These are phyloP conservation scores for Telfairia occidentalis DNA, from an alignment of 331 rosid species.

Conservation along the genomic window DNA sequence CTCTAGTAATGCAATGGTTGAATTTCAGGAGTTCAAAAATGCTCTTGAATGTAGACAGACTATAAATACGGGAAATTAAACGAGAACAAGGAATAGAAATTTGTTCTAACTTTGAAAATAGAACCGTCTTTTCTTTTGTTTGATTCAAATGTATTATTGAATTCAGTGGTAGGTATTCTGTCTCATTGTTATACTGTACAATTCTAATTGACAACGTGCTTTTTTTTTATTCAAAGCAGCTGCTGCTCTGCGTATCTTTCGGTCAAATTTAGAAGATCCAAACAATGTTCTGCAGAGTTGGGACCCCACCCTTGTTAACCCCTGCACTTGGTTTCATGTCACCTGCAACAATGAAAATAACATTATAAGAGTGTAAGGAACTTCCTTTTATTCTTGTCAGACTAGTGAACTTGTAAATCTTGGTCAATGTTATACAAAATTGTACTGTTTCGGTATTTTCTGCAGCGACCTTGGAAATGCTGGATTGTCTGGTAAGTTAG, in stretches of 20 bases:
- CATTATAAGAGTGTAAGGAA: slow-evolving; percentile 79
- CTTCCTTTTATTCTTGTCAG: not conserved
- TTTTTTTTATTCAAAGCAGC: slow-evolving; percentile 28
- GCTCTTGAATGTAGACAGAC: not conserved
- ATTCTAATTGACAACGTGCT: not conserved
- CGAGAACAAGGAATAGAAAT: not conserved
- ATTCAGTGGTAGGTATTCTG: not conserved
- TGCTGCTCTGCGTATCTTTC: slow-evolving; percentile 68
- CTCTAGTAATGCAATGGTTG: not conserved
- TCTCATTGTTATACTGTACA: not conserved
- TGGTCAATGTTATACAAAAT: not conserved
- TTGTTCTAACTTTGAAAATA: not conserved
- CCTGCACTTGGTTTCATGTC: slow-evolving; percentile 73
- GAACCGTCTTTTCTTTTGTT: too few species aligned
- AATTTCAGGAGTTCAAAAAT: not conserved
- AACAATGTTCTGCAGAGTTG: slow-evolving; percentile 87
- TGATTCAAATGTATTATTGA: not conserved
- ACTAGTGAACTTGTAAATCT: not conserved
- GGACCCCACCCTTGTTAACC: slow-evolving; percentile 95
- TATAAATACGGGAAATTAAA: not conserved
- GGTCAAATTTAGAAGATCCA: slow-evolving; percentile 61
- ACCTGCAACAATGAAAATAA: slow-evolving; percentile 38
- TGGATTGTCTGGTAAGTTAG: slow-evolving; percentile 65
- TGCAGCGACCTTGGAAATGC: slow-evolving; percentile 90
- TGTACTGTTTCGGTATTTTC: not conserved